These are phyloP conservation scores for Picea abies DNA, from an alignment of 83 land plant genomes.

Conservation along the genomic window DNA sequence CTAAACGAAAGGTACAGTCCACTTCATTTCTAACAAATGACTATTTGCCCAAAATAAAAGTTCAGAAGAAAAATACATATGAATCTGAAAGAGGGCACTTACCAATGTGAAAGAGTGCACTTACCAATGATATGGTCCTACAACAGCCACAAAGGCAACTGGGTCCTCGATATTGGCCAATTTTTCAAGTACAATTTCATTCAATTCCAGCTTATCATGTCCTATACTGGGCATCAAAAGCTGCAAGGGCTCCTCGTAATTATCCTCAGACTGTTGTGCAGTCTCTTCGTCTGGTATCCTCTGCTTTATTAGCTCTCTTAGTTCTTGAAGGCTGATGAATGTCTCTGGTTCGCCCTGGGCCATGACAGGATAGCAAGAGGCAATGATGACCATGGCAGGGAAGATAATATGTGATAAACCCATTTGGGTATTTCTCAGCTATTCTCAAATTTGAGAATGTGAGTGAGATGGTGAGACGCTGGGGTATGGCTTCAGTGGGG, in stretches of 20 bases:
- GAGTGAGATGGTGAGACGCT: too few species aligned
- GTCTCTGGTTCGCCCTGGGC: too few species aligned
- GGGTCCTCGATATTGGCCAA: conserved; percentile 37
- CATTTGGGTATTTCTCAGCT: too few species aligned
- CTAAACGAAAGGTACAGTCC: neutral
- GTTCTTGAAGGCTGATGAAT: too few species aligned
- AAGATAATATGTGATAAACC: too few species aligned
- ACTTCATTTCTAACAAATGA: neutral
- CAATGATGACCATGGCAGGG: too few species aligned
- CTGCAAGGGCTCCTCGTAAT: conserved; percentile 25
- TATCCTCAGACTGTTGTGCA: neutral
- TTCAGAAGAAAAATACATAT: neutral
- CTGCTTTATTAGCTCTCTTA: too few species aligned
- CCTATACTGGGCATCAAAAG: conserved; percentile 34
- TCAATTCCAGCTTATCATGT: conserved; percentile 45
- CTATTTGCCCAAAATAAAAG: neutral
- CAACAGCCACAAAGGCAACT: conserved; percentile 38
- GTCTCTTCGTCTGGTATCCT: too few species aligned
- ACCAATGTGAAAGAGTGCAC: conserved; percentile 17
- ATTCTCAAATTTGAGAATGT: too few species aligned
- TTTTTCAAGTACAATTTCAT: conserved; percentile 31
- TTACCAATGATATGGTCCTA: conserved; percentile 54
- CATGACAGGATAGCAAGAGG: too few species aligned
- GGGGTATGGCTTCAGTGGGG: too few species aligned
- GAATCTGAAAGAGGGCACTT: neutral